A percentile compares a stretch with the other conserved stretches of the same genome.
Conservation (phyloP, 768 basidiomycete genomes). For the Xanthoconium stramineum region DNA sequence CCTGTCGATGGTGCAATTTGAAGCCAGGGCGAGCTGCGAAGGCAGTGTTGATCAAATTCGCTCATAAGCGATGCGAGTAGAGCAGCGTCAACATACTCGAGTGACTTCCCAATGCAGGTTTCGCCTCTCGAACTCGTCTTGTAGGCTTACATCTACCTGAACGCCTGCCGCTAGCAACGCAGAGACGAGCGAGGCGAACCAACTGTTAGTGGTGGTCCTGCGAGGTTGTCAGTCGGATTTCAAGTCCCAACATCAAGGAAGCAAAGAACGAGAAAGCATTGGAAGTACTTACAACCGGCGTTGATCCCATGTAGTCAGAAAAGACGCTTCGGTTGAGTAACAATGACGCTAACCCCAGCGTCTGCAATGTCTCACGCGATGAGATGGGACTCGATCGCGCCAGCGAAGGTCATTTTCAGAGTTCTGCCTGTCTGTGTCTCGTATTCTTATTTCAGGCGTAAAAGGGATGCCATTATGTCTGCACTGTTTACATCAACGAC, state of each 20-base stretch:
- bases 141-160: slow-evolving; percentile 54
- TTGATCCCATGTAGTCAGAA: slow-evolving; percentile 62
- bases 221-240: slow-evolving; percentile 37
- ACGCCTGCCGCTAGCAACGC: slow-evolving; percentile 58
- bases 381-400: slow-evolving; percentile 61
- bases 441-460: slow-evolving; percentile 66
- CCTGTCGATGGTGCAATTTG: slow-evolving; percentile 35
- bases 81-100: slow-evolving; percentile 29
- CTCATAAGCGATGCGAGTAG: too few relatives aligned
- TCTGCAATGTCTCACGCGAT: slow-evolving; percentile 65
- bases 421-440: slow-evolving; percentile 54
- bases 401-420: slow-evolving; percentile 61
- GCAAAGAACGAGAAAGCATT: not conserved
- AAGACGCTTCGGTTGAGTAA: slow-evolving; percentile 58
- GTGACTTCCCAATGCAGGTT: slow-evolving; percentile 38
- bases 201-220: slow-evolving; percentile 68
- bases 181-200: slow-evolving; percentile 52
- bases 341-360: slow-evolving; percentile 69
- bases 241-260: too few relatives aligned
- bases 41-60: not conserved
- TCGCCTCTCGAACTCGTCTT: slow-evolving; percentile 30
- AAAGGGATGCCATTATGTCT: slow-evolving; percentile 69
- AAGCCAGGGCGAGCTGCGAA: slow-evolving; percentile 37
- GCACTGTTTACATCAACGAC: slow-evolving; percentile 66
- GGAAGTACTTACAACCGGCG: slow-evolving; percentile 50